Evolutionary conservation across 805 yeast genomes (phyloP).

Genomic region (Cyberlindnera euphorbiiphila): DNA sequence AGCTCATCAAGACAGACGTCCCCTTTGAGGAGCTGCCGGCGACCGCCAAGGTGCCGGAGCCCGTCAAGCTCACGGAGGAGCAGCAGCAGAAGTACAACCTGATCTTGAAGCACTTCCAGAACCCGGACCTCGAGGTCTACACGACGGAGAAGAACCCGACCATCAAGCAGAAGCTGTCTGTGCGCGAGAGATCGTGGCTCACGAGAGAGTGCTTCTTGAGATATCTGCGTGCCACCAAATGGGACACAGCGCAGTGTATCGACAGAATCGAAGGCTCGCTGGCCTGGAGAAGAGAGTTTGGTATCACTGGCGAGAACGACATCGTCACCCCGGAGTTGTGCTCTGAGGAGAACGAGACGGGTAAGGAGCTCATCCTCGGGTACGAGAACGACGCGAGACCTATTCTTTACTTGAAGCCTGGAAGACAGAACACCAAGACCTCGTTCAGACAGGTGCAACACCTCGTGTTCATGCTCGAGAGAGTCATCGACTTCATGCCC

Average conservation of each 20-base stretch:
- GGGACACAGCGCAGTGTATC: conserved; percentile 71
- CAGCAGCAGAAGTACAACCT: conserved; percentile 57
- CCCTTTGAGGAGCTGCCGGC: conserved; percentile 61
- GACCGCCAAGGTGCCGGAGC: conserved; percentile 46
- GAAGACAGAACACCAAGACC: conserved; percentile 92
- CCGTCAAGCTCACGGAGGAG: conserved; percentile 42
- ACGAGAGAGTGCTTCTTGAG: conserved; percentile 88
- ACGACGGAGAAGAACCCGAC: conserved; percentile 36
- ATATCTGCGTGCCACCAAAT: conserved; percentile 89
- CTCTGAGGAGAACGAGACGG: conserved; percentile 76
- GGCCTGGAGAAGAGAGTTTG: conserved; percentile 94
- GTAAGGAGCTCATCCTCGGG: conserved; percentile 89
- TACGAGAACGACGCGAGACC: conserved; percentile 89
- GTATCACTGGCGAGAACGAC: conserved; percentile 56
- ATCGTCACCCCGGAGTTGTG: conserved; percentile 52
- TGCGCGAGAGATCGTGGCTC: conserved; percentile 83
- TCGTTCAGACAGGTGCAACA: conserved; percentile 93
- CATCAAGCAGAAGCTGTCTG: conserved; percentile 42
- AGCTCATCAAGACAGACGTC: conserved; percentile 27
- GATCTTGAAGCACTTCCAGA: conserved; percentile 61
- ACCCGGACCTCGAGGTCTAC: conserved; percentile 30
- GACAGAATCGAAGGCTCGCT: conserved; percentile 72
- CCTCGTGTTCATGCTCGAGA: conserved; percentile 86
- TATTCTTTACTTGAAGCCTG: conserved; percentile 87
- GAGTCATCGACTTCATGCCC: conserved; percentile 93